Evolutionary conservation across 1,284 basidiomycete species (phyloP).

Genomic region (Fistulinella cinereoalba): DNA sequence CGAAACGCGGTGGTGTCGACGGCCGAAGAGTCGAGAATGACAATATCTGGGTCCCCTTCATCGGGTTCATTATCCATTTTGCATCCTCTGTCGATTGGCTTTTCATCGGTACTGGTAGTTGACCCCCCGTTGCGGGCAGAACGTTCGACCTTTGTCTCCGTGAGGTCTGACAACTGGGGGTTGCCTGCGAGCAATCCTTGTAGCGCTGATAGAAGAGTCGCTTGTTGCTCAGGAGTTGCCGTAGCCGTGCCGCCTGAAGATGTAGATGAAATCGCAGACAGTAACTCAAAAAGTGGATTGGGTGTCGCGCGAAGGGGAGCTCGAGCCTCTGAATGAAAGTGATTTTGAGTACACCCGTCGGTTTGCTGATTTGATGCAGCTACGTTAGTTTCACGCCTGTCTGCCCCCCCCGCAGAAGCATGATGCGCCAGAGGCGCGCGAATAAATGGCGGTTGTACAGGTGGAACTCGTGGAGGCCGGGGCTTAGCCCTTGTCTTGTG

Average conservation of each 20-base stretch:
- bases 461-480: conserved; percentile 7
- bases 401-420: neutral
- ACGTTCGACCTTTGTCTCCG: neutral
- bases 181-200: conserved; percentile 21
- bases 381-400: conserved; percentile 3
- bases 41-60: conserved; percentile 27
- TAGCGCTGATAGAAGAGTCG: conserved; percentile 18
- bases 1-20: conserved; percentile 26
- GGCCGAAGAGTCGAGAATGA: conserved; percentile 30
- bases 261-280: conserved; percentile 16
- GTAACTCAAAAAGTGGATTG: conserved; percentile 9
- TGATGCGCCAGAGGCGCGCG: conserved; percentile 24
- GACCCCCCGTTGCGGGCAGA: neutral
- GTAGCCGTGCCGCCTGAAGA: neutral
- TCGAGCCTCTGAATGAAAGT: conserved; percentile 6
- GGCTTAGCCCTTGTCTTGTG: conserved; percentile 17
- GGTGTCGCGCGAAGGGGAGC: neutral
- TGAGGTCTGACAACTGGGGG: conserved; percentile 19
- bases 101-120: neutral
- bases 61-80: conserved; percentile 3
- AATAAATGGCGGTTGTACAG: conserved; percentile 24
- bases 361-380: conserved; percentile 16
- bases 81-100: neutral
- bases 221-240: conserved; percentile 15
- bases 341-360: conserved; percentile 2